Evolutionary conservation across 495 filamentous ascomycete genomes (phyloP).

Genomic region (Podospora pseudoanserina): DNA sequence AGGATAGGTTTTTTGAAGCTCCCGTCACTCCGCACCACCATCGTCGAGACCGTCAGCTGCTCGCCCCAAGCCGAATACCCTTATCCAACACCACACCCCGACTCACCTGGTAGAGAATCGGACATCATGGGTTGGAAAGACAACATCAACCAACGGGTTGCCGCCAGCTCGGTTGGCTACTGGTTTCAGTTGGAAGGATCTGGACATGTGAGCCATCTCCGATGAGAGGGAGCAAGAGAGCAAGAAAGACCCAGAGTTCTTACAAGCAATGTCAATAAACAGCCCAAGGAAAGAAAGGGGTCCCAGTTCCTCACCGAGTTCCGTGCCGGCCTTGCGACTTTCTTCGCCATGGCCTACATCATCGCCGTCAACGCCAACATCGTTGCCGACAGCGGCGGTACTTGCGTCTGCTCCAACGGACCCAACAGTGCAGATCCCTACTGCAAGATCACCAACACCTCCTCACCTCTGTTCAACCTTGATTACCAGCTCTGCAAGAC

Average conservation of each 20-base stretch:
- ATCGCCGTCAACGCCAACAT: constrained; percentile 69
- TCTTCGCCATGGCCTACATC: constrained; percentile 85
- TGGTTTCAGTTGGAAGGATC: constrained; percentile 73
- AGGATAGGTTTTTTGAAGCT: background rate
- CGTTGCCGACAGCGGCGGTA: constrained; percentile 55
- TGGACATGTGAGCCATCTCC: constrained; percentile 58
- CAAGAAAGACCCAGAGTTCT: background rate
- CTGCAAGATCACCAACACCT: constrained; percentile 46
- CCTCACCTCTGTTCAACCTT: constrained; percentile 25
- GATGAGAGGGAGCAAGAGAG: background rate
- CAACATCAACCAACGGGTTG: constrained; percentile 52
- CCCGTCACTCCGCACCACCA: background rate
- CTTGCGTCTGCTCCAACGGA: constrained; percentile 61
- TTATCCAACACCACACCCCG: background rate
- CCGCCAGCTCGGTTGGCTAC: constrained; percentile 57
- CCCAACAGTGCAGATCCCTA: constrained; percentile 41
- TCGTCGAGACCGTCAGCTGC: background rate
- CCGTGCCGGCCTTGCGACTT: constrained; percentile 73
- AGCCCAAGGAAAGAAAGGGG: constrained; percentile 66
- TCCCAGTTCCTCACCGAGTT: constrained; percentile 77
- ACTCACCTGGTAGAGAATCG: background rate
- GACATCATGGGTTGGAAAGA: constrained; percentile 48
- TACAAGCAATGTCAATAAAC: constrained; percentile 30
- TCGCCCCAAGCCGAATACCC: background rate
- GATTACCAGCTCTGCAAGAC: constrained; percentile 62